Evolutionary conservation across 805 yeast genomes (phyloP).

Genomic region (Nakazawaea molendinolei): DNA sequence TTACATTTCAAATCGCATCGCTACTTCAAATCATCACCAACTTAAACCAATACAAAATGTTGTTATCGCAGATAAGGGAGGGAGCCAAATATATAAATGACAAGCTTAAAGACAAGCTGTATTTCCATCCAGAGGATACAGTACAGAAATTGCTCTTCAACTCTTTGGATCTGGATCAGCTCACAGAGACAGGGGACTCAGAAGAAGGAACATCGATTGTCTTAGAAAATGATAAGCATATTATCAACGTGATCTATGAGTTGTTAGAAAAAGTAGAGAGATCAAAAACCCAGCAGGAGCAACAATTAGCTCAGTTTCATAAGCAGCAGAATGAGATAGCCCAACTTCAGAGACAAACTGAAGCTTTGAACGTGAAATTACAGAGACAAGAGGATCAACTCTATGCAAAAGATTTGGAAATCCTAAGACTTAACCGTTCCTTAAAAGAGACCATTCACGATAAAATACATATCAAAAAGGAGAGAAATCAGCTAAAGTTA

Average conservation of each 20-base stretch:
- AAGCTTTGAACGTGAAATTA: conserved; percentile 1
- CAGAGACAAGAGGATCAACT: not conserved
- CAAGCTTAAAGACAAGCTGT: conserved; percentile 20
- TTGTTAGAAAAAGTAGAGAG: conserved; percentile 20
- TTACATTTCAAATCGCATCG: too few species aligned
- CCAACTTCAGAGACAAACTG: conserved; percentile 5
- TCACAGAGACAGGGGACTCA: conserved; percentile 8
- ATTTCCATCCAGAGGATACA: conserved; percentile 17
- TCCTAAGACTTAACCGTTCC: not conserved
- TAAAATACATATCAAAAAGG: conserved; percentile 3
- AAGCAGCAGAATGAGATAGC: conserved; percentile 4
- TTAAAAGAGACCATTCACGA: conserved; percentile 1
- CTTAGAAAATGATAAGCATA: conserved; percentile 26
- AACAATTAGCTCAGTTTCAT: conserved; percentile 2
- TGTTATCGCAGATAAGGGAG: conserved; percentile 7
- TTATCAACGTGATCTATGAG: conserved; percentile 21
- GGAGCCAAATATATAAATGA: conserved; percentile 17
- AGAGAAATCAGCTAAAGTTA: conserved; percentile 5
- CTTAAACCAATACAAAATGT: not conserved
- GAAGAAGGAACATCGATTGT: conserved; percentile 4
- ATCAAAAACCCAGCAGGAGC: conserved; percentile 17
- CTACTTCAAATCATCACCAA: not conserved
- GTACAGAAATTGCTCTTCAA: conserved; percentile 17
- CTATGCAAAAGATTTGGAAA: conserved; percentile 6
- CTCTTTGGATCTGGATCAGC: conserved; percentile 15